Base-by-base conservation (phyloP, 768 basidiomycete genomes). In the Filobasidium wieringae region DNA sequence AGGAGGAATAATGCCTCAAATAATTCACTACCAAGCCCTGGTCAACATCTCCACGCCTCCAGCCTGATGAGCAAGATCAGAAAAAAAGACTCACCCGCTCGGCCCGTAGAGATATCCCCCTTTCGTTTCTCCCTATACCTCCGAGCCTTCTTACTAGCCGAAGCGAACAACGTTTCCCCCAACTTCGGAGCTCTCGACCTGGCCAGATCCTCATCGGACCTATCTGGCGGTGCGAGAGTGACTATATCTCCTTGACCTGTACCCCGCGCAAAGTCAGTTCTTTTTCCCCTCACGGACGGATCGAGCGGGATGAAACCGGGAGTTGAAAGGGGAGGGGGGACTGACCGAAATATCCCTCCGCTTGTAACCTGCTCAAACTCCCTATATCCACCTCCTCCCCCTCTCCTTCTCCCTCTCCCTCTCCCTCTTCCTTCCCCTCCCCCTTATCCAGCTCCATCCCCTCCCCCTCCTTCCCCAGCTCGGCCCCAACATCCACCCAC, bases 1-100 rank as follows among this genome's bases (percentile, higher is more conserved):
- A 72, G 6, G 55, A 34, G 3, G 43, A 4, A 0, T 60, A 39
- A 15, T 55, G 47, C 7, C 47, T 3, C 19, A 47, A 36, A 30
- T 43, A 51, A 27, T 27, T 24, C 9, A 57, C 56, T 57, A 22
- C 14, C 4, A 14, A 6, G 51, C 4, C 11, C 24, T 11, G 7
- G 51, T 49, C 45, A 49, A 26, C 45, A 14, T 22, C 15, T n/a
- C 17, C 19, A 26, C 11, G 32, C 8, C 17, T 31, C 4, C 3
- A 5, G 27, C 19, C 9, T n/a, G 17, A 19, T 43, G 27, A 26
- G 17, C 7, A 26, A 6, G 7, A 19, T 6, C 41, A 7, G 19
- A 26, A 6, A 26, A 43, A 6, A 43, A 4, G 29, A 36, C 37
- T n/a, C 32, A 39, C 49, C 26, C 7, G 26, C 26, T 36, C 36